Percentiles rank a stretch among this genome's conserved stretches.
phyloP scores from a whole-genome alignment of 176 grass and related monocot species.

The Oryza rufipogon region DNA sequence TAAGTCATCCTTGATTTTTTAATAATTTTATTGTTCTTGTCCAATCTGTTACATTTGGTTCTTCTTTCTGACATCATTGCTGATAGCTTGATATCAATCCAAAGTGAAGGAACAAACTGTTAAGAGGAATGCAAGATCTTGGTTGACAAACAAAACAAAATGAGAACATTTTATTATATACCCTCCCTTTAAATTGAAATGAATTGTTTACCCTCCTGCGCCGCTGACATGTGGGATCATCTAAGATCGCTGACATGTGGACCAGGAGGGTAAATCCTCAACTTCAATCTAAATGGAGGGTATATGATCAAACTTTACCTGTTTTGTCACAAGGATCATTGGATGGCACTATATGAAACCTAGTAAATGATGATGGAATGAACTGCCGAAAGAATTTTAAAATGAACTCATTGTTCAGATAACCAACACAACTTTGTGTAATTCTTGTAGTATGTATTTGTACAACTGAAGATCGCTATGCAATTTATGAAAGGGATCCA shows the following conservation, averaged over 20 bases:
- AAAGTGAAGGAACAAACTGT: conserved; percentile 11
- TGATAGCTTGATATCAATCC: not conserved
- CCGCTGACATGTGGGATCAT: no score
- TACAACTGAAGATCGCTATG: not conserved
- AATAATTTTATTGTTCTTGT: not conserved
- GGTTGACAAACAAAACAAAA: not conserved
- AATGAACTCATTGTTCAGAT: conserved; percentile 13
- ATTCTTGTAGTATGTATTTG: not conserved
- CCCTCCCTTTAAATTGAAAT: no score
- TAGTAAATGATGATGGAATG: not conserved
- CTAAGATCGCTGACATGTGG: no score
- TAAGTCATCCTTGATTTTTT: conserved; percentile 32
- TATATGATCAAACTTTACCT: no score
- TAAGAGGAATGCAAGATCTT: not conserved
- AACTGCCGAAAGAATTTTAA: not conserved
- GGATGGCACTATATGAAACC: not conserved
- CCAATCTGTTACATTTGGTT: not conserved
- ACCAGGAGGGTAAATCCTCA: no score
- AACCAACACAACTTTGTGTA: not conserved
- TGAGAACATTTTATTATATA: not conserved
- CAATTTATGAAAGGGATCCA: not conserved
- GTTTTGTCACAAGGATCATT: not conserved
- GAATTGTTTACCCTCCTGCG: no score
- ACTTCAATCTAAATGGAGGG: no score
- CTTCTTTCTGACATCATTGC: conserved; percentile 13